Conservation (phyloP, 345 rosid genomes). For the Ailanthus altissimus region DNA sequence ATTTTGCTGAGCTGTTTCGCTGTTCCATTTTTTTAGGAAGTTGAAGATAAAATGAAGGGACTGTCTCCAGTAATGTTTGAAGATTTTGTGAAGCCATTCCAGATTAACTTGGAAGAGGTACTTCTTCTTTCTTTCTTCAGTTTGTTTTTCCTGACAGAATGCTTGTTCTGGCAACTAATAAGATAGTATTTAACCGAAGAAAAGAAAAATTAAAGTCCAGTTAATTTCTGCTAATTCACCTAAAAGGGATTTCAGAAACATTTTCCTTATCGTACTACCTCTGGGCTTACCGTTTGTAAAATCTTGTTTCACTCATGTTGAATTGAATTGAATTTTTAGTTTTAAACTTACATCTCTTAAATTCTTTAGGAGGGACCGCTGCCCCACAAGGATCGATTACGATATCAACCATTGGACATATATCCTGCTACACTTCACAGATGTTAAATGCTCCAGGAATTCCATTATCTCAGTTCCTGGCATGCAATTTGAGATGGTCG, state of each 20-base stretch:
- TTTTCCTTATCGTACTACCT: no score
- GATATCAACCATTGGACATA: conserved; percentile 73
- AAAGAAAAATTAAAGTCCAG: neutral
- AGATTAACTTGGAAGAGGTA: conserved; percentile 76
- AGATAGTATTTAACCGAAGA: neutral
- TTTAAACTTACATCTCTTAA: conserved; percentile 17
- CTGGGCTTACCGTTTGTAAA: neutral
- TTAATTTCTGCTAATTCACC: neutral
- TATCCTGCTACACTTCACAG: conserved; percentile 84
- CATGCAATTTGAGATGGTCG: conserved; percentile 10
- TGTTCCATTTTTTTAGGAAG: conserved; percentile 60
- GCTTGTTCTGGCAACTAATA: neutral
- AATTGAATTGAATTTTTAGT: neutral
- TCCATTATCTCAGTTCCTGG: neutral
- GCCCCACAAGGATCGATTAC: conserved; percentile 63
- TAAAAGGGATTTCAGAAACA: neutral
- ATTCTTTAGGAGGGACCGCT: conserved; percentile 65
- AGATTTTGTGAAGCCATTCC: conserved; percentile 86
- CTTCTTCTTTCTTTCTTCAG: neutral
- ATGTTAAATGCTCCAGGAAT: conserved; percentile 30
- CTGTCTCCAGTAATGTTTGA: conserved; percentile 75
- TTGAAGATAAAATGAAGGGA: conserved; percentile 65
- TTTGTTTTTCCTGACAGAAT: neutral
- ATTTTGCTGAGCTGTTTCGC: conserved; percentile 10
- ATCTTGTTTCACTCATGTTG: neutral